Evolutionary conservation across 345 rosid species (phyloP).

Genomic region (Punica granatum): DNA sequence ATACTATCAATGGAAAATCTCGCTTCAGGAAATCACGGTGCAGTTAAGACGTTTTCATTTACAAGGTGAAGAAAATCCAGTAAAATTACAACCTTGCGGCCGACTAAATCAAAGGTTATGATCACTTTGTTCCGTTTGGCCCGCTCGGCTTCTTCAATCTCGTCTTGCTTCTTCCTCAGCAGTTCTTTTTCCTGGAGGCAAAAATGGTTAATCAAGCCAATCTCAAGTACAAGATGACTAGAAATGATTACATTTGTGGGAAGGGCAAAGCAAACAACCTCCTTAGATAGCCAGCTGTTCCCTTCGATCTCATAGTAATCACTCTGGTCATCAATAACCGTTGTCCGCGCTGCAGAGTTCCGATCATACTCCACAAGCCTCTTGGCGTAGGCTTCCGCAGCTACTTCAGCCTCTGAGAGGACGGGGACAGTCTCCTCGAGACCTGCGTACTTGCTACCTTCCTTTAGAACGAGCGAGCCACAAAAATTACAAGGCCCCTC

Average conservation of each 20-base stretch:
- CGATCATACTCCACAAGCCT: conserved; percentile 91
- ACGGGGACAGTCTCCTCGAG: conserved; percentile 59
- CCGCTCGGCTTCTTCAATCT: conserved; percentile 68
- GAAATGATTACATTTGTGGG: background rate
- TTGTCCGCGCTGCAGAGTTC: conserved; percentile 85
- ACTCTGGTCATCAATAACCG: conserved; percentile 95
- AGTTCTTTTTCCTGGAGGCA: conserved; percentile 78
- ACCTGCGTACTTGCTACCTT: conserved; percentile 83
- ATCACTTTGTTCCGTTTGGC: conserved; percentile 69
- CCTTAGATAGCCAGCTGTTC: conserved; percentile 82
- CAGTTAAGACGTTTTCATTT: background rate
- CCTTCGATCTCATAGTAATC: conserved; percentile 92
- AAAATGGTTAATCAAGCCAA: conserved; percentile 1
- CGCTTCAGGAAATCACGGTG: background rate
- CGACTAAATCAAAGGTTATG: conserved; percentile 85
- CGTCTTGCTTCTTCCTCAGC: conserved; percentile 67
- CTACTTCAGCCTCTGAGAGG: conserved; percentile 65
- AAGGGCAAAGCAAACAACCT: conserved; percentile 38
- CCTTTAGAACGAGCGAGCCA: conserved; percentile 80
- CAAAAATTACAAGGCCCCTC: conserved; percentile 91
- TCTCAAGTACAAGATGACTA: background rate
- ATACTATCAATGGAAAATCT: background rate
- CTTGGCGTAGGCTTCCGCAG: conserved; percentile 85
- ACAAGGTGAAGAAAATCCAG: background rate
- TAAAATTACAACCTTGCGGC: conserved; percentile 56